A percentile compares a stretch with the other conserved stretches of the same genome.
phyloP scores from a whole-genome alignment of 2,329 filamentous ascomycete genomes.

The Colletotrichum lindemuthianum region DNA sequence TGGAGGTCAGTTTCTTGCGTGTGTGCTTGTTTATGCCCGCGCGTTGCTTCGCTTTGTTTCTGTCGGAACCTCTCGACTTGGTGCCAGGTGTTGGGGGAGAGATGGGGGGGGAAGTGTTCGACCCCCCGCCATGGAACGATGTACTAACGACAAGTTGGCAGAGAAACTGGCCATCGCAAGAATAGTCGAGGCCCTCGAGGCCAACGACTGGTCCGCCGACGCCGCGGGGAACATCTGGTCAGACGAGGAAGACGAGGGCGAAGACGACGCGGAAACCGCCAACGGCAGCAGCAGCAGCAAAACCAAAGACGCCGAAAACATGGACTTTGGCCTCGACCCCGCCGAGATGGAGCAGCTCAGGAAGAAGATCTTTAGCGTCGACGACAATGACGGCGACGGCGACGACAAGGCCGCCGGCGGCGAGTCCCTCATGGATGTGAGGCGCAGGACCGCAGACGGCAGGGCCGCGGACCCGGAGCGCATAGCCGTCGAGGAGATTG shows the following conservation, averaged over 20 bases:
- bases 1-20: constrained; percentile 62
- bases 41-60: not conserved
- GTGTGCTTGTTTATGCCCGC: not conserved
- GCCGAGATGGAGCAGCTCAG: constrained; percentile 63
- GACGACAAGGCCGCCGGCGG: constrained; percentile 1
- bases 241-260: constrained; percentile 43
- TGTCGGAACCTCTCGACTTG: not conserved
- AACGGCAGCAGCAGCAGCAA: constrained; percentile 32
- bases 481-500: constrained; percentile 67
- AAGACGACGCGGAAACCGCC: constrained; percentile 43
- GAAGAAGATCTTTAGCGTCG: constrained; percentile 60
- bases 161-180: constrained; percentile 69
- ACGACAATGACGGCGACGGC: constrained; percentile 37
- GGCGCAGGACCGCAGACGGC: constrained; percentile 37
- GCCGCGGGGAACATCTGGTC: constrained; percentile 45
- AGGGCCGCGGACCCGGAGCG: constrained; percentile 46
- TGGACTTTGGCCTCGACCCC: constrained; percentile 63
- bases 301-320: constrained; percentile 52
- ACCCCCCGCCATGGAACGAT: not conserved
- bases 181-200: constrained; percentile 69
- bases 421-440: constrained; percentile 3
- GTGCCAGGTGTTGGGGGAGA: no score
- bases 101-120: not conserved
- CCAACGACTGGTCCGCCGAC: constrained; percentile 69
- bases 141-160: constrained; percentile 42